These are phyloP conservation scores for Lentinula lateritia DNA, from an alignment of 768 basidiomycete species.

Conservation along the genomic window DNA sequence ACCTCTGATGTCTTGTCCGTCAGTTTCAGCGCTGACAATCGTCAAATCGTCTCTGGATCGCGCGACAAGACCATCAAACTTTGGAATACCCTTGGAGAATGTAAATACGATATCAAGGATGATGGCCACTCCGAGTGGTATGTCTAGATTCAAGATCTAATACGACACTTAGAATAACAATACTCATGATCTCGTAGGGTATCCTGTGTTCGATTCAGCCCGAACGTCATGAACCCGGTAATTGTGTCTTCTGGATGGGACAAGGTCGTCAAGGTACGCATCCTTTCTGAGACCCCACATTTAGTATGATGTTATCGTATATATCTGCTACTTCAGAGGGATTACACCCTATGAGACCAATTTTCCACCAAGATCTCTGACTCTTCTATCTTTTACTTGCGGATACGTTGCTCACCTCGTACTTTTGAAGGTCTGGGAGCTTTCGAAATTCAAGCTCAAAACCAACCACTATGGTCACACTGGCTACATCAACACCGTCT, in stretches of 20 bases:
- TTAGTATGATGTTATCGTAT: slow-evolving; percentile 31
- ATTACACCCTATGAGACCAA: slow-evolving; percentile 63
- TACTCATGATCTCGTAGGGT: slow-evolving; percentile 53
- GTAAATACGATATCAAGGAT: slow-evolving; percentile 99
- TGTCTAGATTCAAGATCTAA: not conserved
- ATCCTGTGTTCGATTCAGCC: slow-evolving; percentile 98
- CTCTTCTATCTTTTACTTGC: slow-evolving; percentile 15
- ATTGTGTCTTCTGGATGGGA: slow-evolving; percentile 99
- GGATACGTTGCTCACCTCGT: slow-evolving; percentile 9
- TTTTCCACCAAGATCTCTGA: slow-evolving; percentile 85
- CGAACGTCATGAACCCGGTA: slow-evolving; percentile 94
- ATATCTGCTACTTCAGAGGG: slow-evolving; percentile 94
- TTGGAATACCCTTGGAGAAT: slow-evolving; percentile 99
- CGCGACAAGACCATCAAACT: slow-evolving; percentile 98
- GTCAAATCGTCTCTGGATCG: slow-evolving; percentile 98
- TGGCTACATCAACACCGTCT: slow-evolving; percentile 97
- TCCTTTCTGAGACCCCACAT: slow-evolving; percentile 4
- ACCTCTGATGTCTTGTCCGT: slow-evolving; percentile 97
- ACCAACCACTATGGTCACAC: slow-evolving; percentile 99
- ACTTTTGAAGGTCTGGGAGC: slow-evolving; percentile 87
- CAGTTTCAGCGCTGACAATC: slow-evolving; percentile 99
- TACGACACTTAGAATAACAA: not conserved
- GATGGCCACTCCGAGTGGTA: slow-evolving; percentile 96
- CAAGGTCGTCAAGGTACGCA: slow-evolving; percentile 96
- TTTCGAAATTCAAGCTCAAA: slow-evolving; percentile 99